phyloP scores from a whole-genome alignment of 2,329 filamentous ascomycete genomes.

The Sarocladiaceae sp. region DNA sequence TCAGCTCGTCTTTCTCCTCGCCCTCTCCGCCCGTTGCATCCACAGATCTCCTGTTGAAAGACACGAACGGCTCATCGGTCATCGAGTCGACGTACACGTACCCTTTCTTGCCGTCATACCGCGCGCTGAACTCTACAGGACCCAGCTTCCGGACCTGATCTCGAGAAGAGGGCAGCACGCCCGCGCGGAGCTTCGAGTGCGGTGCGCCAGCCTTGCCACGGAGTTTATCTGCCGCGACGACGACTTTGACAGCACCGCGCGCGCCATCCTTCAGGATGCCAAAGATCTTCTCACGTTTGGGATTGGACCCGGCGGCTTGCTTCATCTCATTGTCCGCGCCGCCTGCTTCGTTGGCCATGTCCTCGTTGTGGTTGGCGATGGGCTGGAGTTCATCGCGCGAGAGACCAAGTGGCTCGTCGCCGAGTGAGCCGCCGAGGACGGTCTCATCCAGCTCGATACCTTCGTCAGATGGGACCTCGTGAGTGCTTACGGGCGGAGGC shows the following conservation, averaged over 20 bases:
- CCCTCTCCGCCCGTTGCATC: conserved; percentile 22
- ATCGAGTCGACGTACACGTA: conserved; percentile 13
- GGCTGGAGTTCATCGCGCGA: conserved; percentile 50
- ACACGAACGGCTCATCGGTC: not conserved
- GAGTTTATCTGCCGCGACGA: conserved; percentile 61
- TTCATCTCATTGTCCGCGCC: conserved; percentile 39
- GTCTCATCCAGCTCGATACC: conserved; percentile 30
- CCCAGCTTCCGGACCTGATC: conserved; percentile 39
- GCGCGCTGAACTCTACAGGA: conserved; percentile 64
- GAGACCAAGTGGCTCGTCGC: conserved; percentile 10
- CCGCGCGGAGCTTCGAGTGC: conserved; percentile 54
- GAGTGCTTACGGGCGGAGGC: conserved; percentile 36
- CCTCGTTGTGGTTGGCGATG: conserved; percentile 40
- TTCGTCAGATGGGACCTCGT: not conserved
- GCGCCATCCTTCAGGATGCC: conserved; percentile 58
- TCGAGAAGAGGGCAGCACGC: not conserved
- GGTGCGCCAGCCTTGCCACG: conserved; percentile 52
- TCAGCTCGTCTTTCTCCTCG: conserved; percentile 14
- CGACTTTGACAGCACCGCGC: conserved; percentile 61
- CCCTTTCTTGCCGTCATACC: conserved; percentile 62
- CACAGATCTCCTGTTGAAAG: conserved; percentile 8
- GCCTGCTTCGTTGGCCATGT: conserved; percentile 20
- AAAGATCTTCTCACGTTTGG: conserved; percentile 38
- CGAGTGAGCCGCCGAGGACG: conserved; percentile 17
- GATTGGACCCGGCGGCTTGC: conserved; percentile 35